phyloP scores from a whole-genome alignment of 2,329 filamentous ascomycete species.

The Verticillium klebahnii region DNA sequence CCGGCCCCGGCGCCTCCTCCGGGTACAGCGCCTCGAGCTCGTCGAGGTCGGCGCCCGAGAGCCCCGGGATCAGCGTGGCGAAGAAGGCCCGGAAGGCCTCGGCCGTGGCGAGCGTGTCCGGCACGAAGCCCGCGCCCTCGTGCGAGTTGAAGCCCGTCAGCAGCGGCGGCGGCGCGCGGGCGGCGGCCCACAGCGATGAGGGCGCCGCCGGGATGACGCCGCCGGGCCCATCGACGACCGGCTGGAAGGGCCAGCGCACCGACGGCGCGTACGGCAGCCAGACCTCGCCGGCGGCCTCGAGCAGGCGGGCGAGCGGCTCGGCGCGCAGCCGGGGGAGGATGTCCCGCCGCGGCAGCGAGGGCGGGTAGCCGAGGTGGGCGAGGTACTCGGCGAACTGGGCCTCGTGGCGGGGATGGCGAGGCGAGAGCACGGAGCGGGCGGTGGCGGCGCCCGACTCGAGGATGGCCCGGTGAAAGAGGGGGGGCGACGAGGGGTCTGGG shows the following conservation, averaged over 20 bases:
- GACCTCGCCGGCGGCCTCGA: slow-evolving; percentile 35
- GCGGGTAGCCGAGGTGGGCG: slow-evolving; percentile 41
- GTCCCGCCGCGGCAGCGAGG: slow-evolving; percentile 31
- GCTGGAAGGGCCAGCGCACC: slow-evolving; percentile 63
- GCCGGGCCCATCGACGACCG: slow-evolving; percentile 54
- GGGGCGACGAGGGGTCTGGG: slow-evolving; percentile 32
- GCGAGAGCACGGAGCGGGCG: slow-evolving; percentile 46
- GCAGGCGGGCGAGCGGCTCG: slow-evolving; percentile 31
- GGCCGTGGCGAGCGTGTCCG: slow-evolving; percentile 35
- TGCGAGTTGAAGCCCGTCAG: slow-evolving; percentile 68
- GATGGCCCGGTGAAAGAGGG: slow-evolving; percentile 48
- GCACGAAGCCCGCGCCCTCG: slow-evolving; percentile 63
- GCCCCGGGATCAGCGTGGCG: slow-evolving; percentile 51
- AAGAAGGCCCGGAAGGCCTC: slow-evolving; percentile 57
- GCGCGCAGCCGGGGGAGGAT: slow-evolving; percentile 47
- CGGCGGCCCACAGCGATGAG: slow-evolving; percentile 48
- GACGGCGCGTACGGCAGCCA: slow-evolving; percentile 37
- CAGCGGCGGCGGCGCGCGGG: slow-evolving; percentile 46
- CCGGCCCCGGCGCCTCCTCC: slow-evolving; percentile 24
- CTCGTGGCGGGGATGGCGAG: slow-evolving; percentile 52
- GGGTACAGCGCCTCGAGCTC: slow-evolving; percentile 59
- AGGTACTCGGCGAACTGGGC: slow-evolving; percentile 53
- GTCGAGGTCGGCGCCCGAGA: slow-evolving; percentile 47
- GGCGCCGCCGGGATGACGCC: slow-evolving; percentile 54
- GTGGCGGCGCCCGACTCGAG: slow-evolving; percentile 54